Base-by-base conservation (phyloP, 176 grass and related monocot species). In the Dactylis glomerata region DNA sequence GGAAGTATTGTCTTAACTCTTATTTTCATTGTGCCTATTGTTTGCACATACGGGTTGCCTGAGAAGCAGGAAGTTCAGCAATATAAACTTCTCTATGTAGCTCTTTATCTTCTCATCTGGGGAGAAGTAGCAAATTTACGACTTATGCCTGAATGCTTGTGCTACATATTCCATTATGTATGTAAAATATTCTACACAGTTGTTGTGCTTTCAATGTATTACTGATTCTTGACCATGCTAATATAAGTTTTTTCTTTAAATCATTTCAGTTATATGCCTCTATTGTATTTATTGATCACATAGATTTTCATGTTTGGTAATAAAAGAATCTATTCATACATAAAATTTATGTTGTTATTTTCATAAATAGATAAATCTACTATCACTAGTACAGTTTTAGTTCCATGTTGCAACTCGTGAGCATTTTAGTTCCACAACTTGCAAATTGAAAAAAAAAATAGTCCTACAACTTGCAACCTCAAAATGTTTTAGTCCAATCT, bases 31-130 rank as follows among this genome's bases (percentile, higher is more conserved):
- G 16, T 57, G 63, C 47, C 64, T 83, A 11, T 27, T 78, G 70
- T 7, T 63, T 78, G 65, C 31, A 50, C 26, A 52, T 79, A 23
- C 81, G 94, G 94, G 92, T 86, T 97, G 80, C 38, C 38, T 1
- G 88, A 92, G 77, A 94, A 97, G 38, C 89, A 97, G 75, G 92
- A 97, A 86, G 82, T 94, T 65, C 94, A 97, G 55, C 90, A 97
- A 46, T 81, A 97, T 86, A 97, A 94, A 97, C 84, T 97, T 82
- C 81, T 97, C 38, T 97, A 97, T 81, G 85, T 94, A 75, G 69
- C 92, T 68, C 92, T 97, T 61, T 97, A 97, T 87, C 90, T 97
- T 78, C 94, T 97, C 72, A 97, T 94, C 82, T 97, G 92, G 94
- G 90, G 92, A 23, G 94, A 97, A 66, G 85, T 92, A 83, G 84